Evolutionary conservation across 2,329 filamentous ascomycete species (phyloP).

Genomic region (Dactylellina cionopaga): DNA sequence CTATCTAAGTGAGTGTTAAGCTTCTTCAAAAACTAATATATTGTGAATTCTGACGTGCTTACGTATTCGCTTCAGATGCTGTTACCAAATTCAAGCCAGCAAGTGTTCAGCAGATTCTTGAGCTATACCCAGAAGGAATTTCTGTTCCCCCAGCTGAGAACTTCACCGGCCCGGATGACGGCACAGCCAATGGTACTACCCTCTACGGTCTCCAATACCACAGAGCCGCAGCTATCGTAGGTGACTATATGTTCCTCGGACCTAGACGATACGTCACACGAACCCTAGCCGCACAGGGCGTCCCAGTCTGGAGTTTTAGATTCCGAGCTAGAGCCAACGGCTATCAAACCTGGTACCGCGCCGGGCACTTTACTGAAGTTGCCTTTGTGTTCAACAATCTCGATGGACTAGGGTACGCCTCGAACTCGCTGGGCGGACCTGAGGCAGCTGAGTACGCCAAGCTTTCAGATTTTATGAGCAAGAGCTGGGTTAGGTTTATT

Average conservation of each 20-base stretch:
- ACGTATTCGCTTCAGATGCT: background rate
- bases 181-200: slow-evolving; percentile 56
- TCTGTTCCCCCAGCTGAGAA: slow-evolving; percentile 34
- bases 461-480: slow-evolving; percentile 24
- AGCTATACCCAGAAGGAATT: slow-evolving; percentile 13
- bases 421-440: slow-evolving; percentile 30
- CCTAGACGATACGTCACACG: slow-evolving; percentile 67
- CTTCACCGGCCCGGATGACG: slow-evolving; percentile 27
- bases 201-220: slow-evolving; percentile 65
- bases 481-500: slow-evolving; percentile 37
- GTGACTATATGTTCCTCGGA: slow-evolving; percentile 69
- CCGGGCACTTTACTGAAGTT: slow-evolving; percentile 67
- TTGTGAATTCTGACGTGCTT: background rate
- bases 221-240: slow-evolving; percentile 67
- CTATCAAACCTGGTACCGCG: slow-evolving; percentile 62
- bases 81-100: slow-evolving; percentile 10
- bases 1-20: slow-evolving; percentile 12
- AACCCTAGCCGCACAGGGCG: slow-evolving; percentile 64
- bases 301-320: slow-evolving; percentile 70
- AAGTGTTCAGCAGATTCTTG: slow-evolving; percentile 8
- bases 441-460: slow-evolving; percentile 55
- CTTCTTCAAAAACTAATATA: background rate
- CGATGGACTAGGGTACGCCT: slow-evolving; percentile 54
- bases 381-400: slow-evolving; percentile 60
- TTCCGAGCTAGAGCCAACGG: slow-evolving; percentile 69